phyloP scores from a whole-genome alignment of 495 filamentous ascomycete species.

The Trichoderma erinaceum region DNA sequence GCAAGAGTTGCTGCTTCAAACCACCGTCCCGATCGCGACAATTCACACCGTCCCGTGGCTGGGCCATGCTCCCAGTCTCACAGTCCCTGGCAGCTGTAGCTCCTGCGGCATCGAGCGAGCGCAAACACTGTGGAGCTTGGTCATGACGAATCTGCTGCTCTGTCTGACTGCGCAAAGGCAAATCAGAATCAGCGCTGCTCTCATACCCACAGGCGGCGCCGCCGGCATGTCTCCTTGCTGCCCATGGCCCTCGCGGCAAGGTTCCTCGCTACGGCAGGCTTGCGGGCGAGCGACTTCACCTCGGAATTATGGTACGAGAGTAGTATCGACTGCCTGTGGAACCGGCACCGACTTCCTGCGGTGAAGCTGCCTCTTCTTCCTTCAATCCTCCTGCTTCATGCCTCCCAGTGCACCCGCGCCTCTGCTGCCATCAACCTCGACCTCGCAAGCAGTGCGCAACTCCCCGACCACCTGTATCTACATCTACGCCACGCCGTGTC shows the following conservation, averaged over 20 bases:
- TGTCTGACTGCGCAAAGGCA: not conserved
- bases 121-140: not conserved
- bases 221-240: conserved; percentile 7
- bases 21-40: conserved; percentile 7
- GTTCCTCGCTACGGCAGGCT: not conserved
- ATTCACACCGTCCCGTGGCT: not conserved
- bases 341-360: not conserved
- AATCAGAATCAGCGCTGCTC: conserved; percentile 4
- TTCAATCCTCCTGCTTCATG: not conserved
- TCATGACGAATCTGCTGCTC: not conserved
- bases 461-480: not conserved
- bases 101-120: not conserved
- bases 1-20: conserved; percentile 7
- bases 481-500: not conserved
- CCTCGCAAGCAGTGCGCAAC: not conserved
- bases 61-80: not conserved
- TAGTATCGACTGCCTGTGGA: conserved; percentile 7
- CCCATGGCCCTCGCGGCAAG: not conserved
- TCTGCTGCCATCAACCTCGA: not conserved
- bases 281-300: conserved; percentile 10
- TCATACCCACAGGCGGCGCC: conserved; percentile 11
- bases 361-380: conserved; percentile 8
- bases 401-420: not conserved
- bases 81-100: not conserved
- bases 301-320: not conserved